Evolutionary conservation across 1,284 basidiomycete genomes (phyloP).

Genomic region (Coniferiporia sulphurascens): DNA sequence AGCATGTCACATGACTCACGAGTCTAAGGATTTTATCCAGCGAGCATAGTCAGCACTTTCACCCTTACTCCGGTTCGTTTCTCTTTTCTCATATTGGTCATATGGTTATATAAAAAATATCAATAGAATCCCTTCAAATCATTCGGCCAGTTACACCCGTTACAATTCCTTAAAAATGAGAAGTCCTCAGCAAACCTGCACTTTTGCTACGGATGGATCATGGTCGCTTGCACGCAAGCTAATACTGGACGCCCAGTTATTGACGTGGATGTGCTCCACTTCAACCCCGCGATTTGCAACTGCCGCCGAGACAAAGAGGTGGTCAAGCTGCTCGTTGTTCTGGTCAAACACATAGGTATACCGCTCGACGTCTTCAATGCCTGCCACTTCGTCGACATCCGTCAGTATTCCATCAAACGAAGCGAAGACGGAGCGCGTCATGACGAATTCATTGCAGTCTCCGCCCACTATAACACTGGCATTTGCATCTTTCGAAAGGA

Average conservation of each 20-base stretch:
- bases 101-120: not conserved
- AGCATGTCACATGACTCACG: too few species aligned
- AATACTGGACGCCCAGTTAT: slow-evolving; percentile 47
- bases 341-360: slow-evolving; percentile 62
- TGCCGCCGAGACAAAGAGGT: slow-evolving; percentile 48
- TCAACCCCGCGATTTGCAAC: slow-evolving; percentile 38
- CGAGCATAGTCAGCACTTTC: too few species aligned
- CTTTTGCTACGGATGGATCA: slow-evolving; percentile 50
- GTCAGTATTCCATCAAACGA: slow-evolving; percentile 39
- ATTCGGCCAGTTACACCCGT: not conserved
- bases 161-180: not conserved
- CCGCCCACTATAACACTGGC: slow-evolving; percentile 55
- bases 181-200: slow-evolving; percentile 37
- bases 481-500: slow-evolving; percentile 39
- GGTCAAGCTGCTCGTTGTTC: slow-evolving; percentile 54
- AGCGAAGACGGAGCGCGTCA: slow-evolving; percentile 48
- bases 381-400: slow-evolving; percentile 48
- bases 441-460: slow-evolving; percentile 60
- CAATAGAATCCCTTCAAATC: not conserved
- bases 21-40: not conserved
- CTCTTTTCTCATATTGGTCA: not conserved
- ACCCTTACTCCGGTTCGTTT: not conserved
- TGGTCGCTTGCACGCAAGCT: slow-evolving; percentile 49
- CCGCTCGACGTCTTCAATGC: slow-evolving; percentile 44
- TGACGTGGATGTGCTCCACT: slow-evolving; percentile 56